Evolutionary conservation across 2,329 filamentous ascomycete species (phyloP).

Genomic region (Paraphaeosphaeria sporulosa): DNA sequence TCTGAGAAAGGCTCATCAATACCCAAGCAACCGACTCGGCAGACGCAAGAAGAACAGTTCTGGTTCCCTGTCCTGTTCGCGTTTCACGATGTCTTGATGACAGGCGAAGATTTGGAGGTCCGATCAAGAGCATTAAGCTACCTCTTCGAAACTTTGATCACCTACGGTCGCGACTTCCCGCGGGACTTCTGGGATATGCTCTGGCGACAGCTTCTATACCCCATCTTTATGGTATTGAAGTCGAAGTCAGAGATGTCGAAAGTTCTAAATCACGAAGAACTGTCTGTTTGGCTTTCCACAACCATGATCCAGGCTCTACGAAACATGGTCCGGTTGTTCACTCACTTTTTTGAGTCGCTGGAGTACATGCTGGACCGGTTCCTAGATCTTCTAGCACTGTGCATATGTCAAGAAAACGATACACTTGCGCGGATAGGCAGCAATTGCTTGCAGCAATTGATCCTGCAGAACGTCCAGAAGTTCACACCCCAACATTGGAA

Average conservation of each 20-base stretch:
- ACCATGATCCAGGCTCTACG: constrained; percentile 98
- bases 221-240: constrained; percentile 97
- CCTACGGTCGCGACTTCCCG: constrained; percentile 90
- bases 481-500: constrained; percentile 89
- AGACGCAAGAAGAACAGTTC: constrained; percentile 94
- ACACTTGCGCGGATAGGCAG: constrained; percentile 97
- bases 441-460: constrained; percentile 96
- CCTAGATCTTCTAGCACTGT: constrained; percentile 89
- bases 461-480: constrained; percentile 94
- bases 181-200: constrained; percentile 98
- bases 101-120: constrained; percentile 96
- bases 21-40: constrained; percentile 72
- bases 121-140: constrained; percentile 89
- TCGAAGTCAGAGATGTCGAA: constrained; percentile 97
- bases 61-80: constrained; percentile 99
- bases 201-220: constrained; percentile 95
- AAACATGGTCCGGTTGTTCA: constrained; percentile 98
- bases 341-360: constrained; percentile 94
- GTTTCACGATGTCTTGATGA: constrained; percentile 99
- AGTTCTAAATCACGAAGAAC: constrained; percentile 91
- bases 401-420: constrained; percentile 99
- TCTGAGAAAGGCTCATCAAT: constrained; percentile 59
- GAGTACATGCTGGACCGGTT: constrained; percentile 99
- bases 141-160: constrained; percentile 91
- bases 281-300: constrained; percentile 98